These are phyloP conservation scores for Suhomyces canberraensis DNA, from an alignment of 805 yeast genomes.

Conservation along the genomic window DNA sequence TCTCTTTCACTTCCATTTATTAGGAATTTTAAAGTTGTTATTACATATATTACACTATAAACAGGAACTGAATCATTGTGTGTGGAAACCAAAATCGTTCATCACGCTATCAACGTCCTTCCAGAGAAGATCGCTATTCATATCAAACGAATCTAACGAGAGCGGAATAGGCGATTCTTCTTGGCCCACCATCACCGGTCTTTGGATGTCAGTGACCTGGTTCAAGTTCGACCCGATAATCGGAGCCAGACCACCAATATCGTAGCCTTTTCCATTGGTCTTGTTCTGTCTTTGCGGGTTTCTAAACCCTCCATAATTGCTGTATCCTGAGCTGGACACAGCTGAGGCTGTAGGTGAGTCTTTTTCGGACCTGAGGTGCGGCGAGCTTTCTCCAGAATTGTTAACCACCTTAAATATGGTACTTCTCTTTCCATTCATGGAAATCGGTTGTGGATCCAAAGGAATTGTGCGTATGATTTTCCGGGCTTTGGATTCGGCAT, in stretches of 20 bases:
- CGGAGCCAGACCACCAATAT: background rate
- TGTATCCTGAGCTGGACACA: background rate
- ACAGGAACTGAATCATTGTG: slow-evolving; percentile 21
- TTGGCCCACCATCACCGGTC: background rate
- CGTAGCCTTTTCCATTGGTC: background rate
- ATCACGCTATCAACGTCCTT: slow-evolving; percentile 84
- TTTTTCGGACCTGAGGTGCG: slow-evolving; percentile 14
- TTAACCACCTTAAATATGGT: slow-evolving; percentile 38
- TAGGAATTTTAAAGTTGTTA: background rate
- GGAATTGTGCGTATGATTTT: slow-evolving; percentile 76
- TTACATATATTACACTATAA: background rate
- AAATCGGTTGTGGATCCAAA: slow-evolving; percentile 77
- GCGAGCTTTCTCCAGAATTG: slow-evolving; percentile 31
- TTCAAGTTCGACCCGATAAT: background rate
- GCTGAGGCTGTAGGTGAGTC: slow-evolving; percentile 2
- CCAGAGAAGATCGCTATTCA: slow-evolving; percentile 59
- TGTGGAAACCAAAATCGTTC: slow-evolving; percentile 90
- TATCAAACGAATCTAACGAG: slow-evolving; percentile 38
- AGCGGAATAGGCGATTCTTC: slow-evolving; percentile 3
- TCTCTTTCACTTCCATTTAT: too few species aligned
- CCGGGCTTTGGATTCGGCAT: slow-evolving; percentile 72
- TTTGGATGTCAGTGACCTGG: background rate
- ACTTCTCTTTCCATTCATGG: slow-evolving; percentile 35
- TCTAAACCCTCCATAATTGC: background rate
- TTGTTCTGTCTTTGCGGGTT: background rate